Evolutionary conservation across 2,329 filamentous ascomycete species (phyloP).

Genomic region (Diplodia scrobiculata): DNA sequence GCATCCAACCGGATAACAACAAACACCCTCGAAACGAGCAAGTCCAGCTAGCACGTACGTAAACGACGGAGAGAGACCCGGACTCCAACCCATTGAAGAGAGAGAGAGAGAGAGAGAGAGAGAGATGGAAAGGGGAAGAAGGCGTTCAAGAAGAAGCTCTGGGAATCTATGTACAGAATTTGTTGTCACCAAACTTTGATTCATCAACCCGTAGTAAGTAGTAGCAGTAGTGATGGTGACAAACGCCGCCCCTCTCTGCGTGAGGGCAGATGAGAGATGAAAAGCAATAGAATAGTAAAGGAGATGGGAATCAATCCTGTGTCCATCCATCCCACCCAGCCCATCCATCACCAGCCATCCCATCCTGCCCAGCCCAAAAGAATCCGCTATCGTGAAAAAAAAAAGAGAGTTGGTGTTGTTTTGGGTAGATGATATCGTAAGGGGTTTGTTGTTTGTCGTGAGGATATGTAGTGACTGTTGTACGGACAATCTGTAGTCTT

Average conservation of each 20-base stretch:
- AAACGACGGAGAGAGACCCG: background rate
- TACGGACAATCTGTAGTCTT: background rate
- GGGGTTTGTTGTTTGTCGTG: background rate
- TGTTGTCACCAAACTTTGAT: background rate
- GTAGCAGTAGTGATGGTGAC: background rate
- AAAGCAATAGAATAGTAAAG: background rate
- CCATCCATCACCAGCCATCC: background rate
- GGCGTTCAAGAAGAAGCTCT: background rate
- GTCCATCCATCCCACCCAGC: background rate
- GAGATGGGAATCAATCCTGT: constrained; percentile 1
- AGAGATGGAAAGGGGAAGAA: background rate
- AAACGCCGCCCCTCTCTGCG: background rate
- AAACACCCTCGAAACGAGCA: background rate
- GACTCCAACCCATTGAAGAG: background rate
- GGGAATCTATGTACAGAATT: background rate
- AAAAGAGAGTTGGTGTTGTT: background rate
- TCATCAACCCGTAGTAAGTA: background rate
- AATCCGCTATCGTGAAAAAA: background rate
- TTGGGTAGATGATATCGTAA: background rate
- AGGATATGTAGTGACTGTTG: background rate
- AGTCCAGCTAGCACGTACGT: background rate
- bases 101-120: background rate
- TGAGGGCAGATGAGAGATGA: background rate
- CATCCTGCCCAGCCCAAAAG: background rate
- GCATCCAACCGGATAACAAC: background rate